phyloP scores from a whole-genome alignment of 345 rosid species.

The Ceriops decandra region DNA sequence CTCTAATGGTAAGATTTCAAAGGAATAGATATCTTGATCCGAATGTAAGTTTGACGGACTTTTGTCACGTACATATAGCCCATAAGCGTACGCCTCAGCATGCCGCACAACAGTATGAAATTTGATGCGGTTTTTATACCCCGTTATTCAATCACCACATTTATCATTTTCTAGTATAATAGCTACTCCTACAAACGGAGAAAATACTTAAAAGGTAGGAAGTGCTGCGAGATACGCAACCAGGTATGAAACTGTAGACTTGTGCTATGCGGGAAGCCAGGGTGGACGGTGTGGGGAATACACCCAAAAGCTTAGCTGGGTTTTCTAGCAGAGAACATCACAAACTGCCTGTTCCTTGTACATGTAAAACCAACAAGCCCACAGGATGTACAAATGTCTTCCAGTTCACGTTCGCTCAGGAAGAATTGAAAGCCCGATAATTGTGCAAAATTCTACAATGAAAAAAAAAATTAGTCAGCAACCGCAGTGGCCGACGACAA shows the following conservation, averaged over 20 bases:
- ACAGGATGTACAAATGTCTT: slow-evolving; percentile 73
- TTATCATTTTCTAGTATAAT: background rate
- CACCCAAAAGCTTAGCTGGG: slow-evolving; percentile 35
- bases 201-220: background rate
- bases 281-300: background rate
- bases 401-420: slow-evolving; percentile 65
- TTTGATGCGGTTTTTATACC: background rate
- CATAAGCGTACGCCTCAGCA: no score
- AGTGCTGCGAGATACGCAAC: background rate
- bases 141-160: background rate
- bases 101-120: no score
- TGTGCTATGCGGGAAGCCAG: background rate
- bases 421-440: slow-evolving; percentile 48
- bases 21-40: no score
- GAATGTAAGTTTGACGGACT: no score
- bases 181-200: background rate
- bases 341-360: slow-evolving; percentile 53
- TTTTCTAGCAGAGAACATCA: slow-evolving; percentile 76
- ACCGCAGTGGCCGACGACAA: background rate
- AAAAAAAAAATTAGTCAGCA: background rate
- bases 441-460: slow-evolving; percentile 43
- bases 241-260: background rate
- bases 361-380: slow-evolving; percentile 61
- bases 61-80: no score
- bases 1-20: no score